Evolutionary conservation across 1,284 basidiomycete genomes (phyloP), one percentile per base, ranked within the genome.

Genomic region (Malassezia brasiliensis): DNA sequence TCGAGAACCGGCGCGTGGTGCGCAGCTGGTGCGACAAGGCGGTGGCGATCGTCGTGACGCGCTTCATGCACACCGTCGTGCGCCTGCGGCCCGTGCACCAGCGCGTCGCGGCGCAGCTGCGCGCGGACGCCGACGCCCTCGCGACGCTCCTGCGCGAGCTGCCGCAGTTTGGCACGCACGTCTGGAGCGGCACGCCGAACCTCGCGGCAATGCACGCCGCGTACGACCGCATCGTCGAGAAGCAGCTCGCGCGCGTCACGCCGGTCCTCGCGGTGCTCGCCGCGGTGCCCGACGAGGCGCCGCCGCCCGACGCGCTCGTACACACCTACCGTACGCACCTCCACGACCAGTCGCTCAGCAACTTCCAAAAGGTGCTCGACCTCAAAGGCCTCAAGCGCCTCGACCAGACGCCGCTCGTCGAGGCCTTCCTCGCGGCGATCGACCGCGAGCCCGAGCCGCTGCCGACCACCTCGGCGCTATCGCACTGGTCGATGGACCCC

Each of bases 291-390:
- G 53, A 57, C 32, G 46, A 60, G 38, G 3, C 57, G 28, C 34
- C 38, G 44, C 32, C 50, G 14, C 15, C 53, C 14, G 35, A 47
- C 20, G 63, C 56, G 22, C 48, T 69, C 9, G 61, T 72, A 19
- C 37, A 55, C 5, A 52, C 62, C n/a, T 74, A 74, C 59, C 49
- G 70, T 52, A 38, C 55, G 10, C 52, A 59, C 1, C 49, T 72
- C 20, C 61, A 58, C 15, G 71, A 72, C 39, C 64, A 70, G 34
- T 68, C 67, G 11, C 65, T 67, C 30, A 53, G 62, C 46, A 74
- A 72, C 58, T 74, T 74, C 78, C 94, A 98, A 79, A 99, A 99
- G 82, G 88, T 87, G 36, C 81, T 98, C 25, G 93, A 98, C 74
- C 82, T 98, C 53, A 96, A 94, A 74, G 53, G 54, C 25, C 15